Conservation (phyloP, 768 basidiomycete genomes). For the Asterophora parasitica region DNA sequence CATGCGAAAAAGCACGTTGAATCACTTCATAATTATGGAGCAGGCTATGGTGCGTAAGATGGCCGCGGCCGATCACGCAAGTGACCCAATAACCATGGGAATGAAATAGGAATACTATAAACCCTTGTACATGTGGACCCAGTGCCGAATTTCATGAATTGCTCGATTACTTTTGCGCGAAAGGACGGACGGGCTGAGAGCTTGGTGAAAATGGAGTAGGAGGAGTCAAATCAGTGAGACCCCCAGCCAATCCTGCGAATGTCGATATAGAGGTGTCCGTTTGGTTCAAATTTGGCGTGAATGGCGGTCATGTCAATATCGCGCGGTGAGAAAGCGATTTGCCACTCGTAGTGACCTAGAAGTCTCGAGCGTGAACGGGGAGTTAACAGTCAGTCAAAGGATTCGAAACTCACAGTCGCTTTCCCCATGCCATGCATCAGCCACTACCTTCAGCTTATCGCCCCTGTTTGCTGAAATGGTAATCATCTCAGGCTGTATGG, state of each 20-base stretch:
- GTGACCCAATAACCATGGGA: neutral
- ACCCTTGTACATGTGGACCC: neutral
- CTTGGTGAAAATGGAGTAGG: no score
- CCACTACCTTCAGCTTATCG: constrained; percentile 50
- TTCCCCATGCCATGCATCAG: constrained; percentile 61
- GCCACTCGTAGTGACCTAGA: constrained; percentile 60
- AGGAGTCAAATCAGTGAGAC: neutral
- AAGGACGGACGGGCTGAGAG: neutral
- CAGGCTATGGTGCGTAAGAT: neutral
- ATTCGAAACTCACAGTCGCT: constrained; percentile 45
- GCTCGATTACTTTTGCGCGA: neutral
- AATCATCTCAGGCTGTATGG: constrained; percentile 56
- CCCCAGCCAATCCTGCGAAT: constrained; percentile 29
- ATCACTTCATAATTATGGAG: no score
- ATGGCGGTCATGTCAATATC: constrained; percentile 53
- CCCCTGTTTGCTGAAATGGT: constrained; percentile 58
- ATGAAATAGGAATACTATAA: constrained; percentile 1
- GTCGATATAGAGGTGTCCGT: constrained; percentile 44
- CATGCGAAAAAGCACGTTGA: neutral
- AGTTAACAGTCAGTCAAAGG: neutral
- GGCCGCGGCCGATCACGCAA: neutral
- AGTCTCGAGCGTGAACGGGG: neutral
- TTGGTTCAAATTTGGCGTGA: constrained; percentile 43
- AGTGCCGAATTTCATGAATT: neutral
- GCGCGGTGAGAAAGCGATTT: constrained; percentile 46